Evolutionary conservation across 768 basidiomycete genomes (phyloP).

Genomic region (Suillus sp.): DNA sequence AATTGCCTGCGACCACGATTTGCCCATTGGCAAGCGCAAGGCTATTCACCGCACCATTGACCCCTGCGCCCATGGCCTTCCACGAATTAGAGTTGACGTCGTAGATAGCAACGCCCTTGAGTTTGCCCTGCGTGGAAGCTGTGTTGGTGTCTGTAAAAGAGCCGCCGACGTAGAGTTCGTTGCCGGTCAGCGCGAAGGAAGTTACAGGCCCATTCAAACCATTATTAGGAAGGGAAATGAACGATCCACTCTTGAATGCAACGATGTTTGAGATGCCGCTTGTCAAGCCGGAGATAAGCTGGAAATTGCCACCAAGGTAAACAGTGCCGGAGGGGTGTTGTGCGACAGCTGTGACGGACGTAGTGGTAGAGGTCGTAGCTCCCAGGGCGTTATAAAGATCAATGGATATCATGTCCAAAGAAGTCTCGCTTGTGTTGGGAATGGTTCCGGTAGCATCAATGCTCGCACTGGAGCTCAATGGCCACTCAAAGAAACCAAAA

Average conservation of each 20-base stretch:
- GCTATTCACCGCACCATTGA: conserved; percentile 73
- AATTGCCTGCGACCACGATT: conserved; percentile 75
- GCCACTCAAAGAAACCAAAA: conserved; percentile 93
- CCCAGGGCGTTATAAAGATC: conserved; percentile 66
- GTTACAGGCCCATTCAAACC: conserved; percentile 84
- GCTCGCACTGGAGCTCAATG: conserved; percentile 44
- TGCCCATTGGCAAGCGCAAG: conserved; percentile 53
- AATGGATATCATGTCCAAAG: conserved; percentile 63
- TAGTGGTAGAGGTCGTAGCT: conserved; percentile 36
- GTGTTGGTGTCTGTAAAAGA: conserved; percentile 72
- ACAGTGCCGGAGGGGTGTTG: conserved; percentile 67
- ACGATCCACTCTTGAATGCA: conserved; percentile 59
- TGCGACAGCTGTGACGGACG: conserved; percentile 54
- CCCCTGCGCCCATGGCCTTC: conserved; percentile 68
- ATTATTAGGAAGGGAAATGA: conserved; percentile 54
- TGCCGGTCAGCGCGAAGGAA: conserved; percentile 61
- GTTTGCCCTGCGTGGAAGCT: conserved; percentile 50
- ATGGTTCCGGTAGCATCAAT: conserved; percentile 64
- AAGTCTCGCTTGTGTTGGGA: conserved; percentile 70
- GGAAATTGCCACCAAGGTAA: conserved; percentile 80
- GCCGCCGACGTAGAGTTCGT: conserved; percentile 84
- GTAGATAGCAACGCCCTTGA: conserved; percentile 71
- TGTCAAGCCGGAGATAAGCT: conserved; percentile 55
- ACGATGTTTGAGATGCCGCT: conserved; percentile 71
- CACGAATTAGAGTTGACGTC: conserved; percentile 66